Percentiles rank a stretch among this genome's conserved stretches.
Conservation (phyloP, 768 basidiomycete species). For the Suillus subluteus region DNA sequence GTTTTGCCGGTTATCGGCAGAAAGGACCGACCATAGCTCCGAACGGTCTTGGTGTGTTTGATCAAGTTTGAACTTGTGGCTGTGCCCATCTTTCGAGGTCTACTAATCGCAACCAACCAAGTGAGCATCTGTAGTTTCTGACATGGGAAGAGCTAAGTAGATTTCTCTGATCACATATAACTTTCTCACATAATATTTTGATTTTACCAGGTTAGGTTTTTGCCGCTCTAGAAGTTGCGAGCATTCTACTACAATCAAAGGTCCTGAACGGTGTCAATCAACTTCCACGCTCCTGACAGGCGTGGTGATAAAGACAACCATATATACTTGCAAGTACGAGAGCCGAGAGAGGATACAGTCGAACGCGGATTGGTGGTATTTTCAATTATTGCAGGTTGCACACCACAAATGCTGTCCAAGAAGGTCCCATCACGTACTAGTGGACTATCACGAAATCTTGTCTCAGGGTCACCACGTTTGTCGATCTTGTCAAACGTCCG, state of each 20-base stretch:
- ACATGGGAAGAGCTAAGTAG: neutral
- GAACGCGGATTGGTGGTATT: neutral
- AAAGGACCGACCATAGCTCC: too few relatives aligned
- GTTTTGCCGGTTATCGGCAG: too few relatives aligned
- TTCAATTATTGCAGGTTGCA: neutral
- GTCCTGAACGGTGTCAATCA: neutral
- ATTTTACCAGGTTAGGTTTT: neutral
- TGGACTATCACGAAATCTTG: neutral
- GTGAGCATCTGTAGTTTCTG: neutral
- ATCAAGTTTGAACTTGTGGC: too few relatives aligned
- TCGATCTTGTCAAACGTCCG: neutral
- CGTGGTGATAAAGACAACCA: neutral
- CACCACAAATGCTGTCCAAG: conserved; percentile 1
- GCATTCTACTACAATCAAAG: neutral
- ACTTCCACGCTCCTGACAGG: neutral
- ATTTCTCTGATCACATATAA: neutral
- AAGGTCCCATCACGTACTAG: neutral
- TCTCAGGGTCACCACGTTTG: neutral
- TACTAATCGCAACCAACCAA: too few relatives aligned
- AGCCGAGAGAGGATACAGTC: neutral
- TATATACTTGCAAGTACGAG: neutral
- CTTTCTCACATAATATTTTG: neutral
- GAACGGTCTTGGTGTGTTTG: too few relatives aligned
- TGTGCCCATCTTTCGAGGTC: too few relatives aligned
- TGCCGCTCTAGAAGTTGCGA: too few relatives aligned